Evolutionary conservation across 2,329 filamentous ascomycete species (phyloP), one percentile per base, ranked within the genome.

Genomic region (Rutstroemia sp.): DNA sequence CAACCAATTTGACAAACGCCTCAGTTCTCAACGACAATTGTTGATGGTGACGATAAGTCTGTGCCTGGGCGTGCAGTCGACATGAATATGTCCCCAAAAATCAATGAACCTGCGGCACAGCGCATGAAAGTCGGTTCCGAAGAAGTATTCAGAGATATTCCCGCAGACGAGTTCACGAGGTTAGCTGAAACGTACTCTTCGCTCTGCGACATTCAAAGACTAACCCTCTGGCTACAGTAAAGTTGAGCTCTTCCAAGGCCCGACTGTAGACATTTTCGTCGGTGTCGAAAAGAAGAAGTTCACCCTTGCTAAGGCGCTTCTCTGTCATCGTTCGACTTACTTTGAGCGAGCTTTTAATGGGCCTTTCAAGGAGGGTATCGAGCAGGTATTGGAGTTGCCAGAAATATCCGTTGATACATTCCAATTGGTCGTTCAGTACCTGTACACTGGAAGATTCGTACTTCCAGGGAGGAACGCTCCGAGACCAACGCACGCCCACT

Each of bases 341-440:
- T 63, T 63, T 42, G 38, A 63, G 1, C 17, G 14, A 12, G 57
- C 56, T n/a, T 57, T 63, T 14, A 57, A 60, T 21, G 48, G 56
- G 2, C 2, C 16, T 10, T 49, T 36, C 34, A 51, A 48, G 14
- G 60, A 60, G 7, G 16, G 5, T 2, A 6, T 21, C 1, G n/a
- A 56, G 12, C 51, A 58, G 14, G 45, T 53, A 8, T 10, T 61
- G 8, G 19, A 10, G 1, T 46, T 64, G 1, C 21, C 48, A 1
- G 57, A 56, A 14, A 57, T 45, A 8, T 52, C 56, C 3, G n/a
- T 52, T 14, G 25, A 44, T 5, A 48, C 45, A 1, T 63, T 64
- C 44, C 23, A 59, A 8, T 42, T 57, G 16, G 17, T 53, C 4
- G n/a, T 60, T 19, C 56, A 58, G 49, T 63, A 55, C 50, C 54